Evolutionary conservation across 2,329 filamentous ascomycete genomes (phyloP), one percentile per base, ranked within the genome.

Genomic region (Cadophora luteo-olivacea): DNA sequence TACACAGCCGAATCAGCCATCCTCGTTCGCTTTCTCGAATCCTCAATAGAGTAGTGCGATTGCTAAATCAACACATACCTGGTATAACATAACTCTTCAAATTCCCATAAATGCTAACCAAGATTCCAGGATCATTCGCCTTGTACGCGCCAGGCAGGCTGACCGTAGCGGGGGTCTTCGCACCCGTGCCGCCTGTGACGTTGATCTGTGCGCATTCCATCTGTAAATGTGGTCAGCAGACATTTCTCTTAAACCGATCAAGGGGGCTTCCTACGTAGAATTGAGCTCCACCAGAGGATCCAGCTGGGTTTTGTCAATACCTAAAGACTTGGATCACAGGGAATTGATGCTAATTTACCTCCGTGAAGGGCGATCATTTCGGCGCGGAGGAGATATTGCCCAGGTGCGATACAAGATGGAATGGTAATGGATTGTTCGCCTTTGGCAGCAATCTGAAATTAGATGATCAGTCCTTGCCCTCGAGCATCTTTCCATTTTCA

Each of bases 351-450:
- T 8, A 3, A 41, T 45, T 12, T 68, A 9, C 82, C 83, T 12
- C 77, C 79, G 81, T 91, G 88, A 63, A 91, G 86, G 32, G 85
- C 88, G 62, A 91, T 84, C 65, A 86, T 82, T 80, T 89, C 87
- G 64, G 86, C 85, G 24, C 87, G 84, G 12, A 88, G 81, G 66
- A 89, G 84, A 75, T 89, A 89, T 74, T 87, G 82, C 24, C 87
- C 87, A 5, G 85, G 77, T 41, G 82, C 82, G 64, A 89, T 82
- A 69, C 82, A 82, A 12, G 78, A 72, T 12, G 86, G 87, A 66
- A 89, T 85, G 68, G 80, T 82, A 68, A 87, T 83, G 64, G 79
- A 77, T 77, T 85, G 84, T 61, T 80, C 80, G 61, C 82, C 80
- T 70, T 81, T 80, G 74, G 82, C 83, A 57, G 45, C 45, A 22